These are phyloP conservation scores for Bolboschoenoplectus hybrid DNA, from an alignment of 202 grass and related monocot species.

Conservation along the genomic window DNA sequence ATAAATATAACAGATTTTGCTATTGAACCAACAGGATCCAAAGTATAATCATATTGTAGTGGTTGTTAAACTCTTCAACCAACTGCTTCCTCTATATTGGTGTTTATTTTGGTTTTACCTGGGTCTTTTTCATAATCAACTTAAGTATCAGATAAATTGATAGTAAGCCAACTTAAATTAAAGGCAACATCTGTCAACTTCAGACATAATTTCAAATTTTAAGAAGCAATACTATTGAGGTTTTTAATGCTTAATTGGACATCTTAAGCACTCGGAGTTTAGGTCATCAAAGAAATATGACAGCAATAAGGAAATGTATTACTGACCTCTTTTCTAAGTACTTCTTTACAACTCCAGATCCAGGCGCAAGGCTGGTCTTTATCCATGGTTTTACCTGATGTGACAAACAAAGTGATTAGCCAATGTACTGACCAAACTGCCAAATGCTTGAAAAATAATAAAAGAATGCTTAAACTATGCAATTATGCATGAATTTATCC, in stretches of 20 bases:
- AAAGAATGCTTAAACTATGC: slow-evolving; percentile 23
- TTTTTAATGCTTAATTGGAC: not conserved
- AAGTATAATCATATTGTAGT: not conserved
- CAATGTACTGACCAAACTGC: not conserved
- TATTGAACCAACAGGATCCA: not conserved
- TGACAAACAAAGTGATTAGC: not conserved
- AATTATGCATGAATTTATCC: not conserved
- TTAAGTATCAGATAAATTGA: slow-evolving; percentile 17
- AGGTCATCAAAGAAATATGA: not conserved
- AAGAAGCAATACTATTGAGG: not conserved
- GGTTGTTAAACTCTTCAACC: not conserved
- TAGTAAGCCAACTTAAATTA: not conserved
- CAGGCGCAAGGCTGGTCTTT: slow-evolving; percentile 98
- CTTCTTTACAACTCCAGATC: slow-evolving; percentile 92
- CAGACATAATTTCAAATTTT: not conserved
- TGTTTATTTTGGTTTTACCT: not conserved
- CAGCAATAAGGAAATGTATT: not conserved
- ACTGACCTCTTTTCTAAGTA: slow-evolving; percentile 86
- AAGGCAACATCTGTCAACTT: not conserved
- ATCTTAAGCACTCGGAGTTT: not conserved
- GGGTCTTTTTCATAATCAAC: slow-evolving; percentile 1
- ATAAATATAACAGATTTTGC: not conserved
- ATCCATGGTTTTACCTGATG: slow-evolving; percentile 97
- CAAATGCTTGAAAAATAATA: not conserved
- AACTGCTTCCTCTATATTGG: not conserved